These are phyloP conservation scores for Candida qinlingensis DNA, from an alignment of 805 yeast species.

Conservation along the genomic window DNA sequence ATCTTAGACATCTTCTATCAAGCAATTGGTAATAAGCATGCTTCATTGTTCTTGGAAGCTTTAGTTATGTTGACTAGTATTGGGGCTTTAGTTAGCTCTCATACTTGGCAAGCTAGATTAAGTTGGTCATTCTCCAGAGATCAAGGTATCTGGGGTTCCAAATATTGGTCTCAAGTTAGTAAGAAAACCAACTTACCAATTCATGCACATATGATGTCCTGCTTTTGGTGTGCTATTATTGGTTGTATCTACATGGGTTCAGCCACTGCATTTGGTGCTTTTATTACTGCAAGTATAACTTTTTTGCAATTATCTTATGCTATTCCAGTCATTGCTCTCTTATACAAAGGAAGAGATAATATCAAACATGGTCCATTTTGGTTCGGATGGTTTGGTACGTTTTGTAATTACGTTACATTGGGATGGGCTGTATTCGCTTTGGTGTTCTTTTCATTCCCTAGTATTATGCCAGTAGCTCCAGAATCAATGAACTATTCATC, in stretches of 20 bases:
- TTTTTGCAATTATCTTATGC: constrained; percentile 52
- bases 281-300: constrained; percentile 53
- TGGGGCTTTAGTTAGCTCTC: constrained; percentile 53
- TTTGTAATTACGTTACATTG: constrained; percentile 45
- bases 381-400: constrained; percentile 49
- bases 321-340: constrained; percentile 45
- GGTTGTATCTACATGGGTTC: constrained; percentile 62
- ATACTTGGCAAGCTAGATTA: constrained; percentile 63
- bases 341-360: constrained; percentile 43
- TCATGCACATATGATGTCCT: constrained; percentile 51
- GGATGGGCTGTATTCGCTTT: constrained; percentile 55
- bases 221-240: constrained; percentile 43
- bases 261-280: constrained; percentile 59
- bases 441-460: constrained; percentile 62
- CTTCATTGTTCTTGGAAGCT: constrained; percentile 46
- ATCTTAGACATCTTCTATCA: constrained; percentile 57
- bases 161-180: constrained; percentile 43
- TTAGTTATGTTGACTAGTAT: constrained; percentile 48
- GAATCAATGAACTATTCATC: constrained; percentile 67
- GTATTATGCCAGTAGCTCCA: constrained; percentile 53
- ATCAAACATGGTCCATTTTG: constrained; percentile 64
- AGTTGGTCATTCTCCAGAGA: constrained; percentile 67
- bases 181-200: constrained; percentile 46
- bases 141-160: constrained; percentile 51
- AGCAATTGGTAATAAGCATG: constrained; percentile 44